Evolutionary conservation across 1,139 yeast genomes (phyloP).

Genomic region (Yamadazyma membranifaciens): DNA sequence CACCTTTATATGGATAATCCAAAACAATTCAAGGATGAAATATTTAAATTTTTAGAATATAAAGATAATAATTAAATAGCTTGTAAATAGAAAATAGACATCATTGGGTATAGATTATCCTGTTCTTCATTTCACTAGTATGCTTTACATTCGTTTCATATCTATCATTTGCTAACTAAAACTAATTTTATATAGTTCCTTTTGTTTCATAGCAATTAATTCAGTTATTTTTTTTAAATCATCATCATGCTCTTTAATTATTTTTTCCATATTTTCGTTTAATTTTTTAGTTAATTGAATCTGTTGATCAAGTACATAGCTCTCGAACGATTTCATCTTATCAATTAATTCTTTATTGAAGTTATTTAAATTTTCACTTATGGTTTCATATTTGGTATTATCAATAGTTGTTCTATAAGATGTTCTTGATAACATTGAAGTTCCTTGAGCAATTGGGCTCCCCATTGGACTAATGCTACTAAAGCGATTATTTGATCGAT

Average conservation of each 20-base stretch:
- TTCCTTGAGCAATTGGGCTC: slow-evolving; percentile 2
- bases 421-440: not conserved
- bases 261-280: slow-evolving; percentile 13
- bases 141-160: too few relatives aligned
- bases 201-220: slow-evolving; percentile 10
- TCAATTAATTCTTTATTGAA: slow-evolving; percentile 11
- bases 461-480: not conserved
- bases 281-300: slow-evolving; percentile 15
- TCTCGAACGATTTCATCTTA: slow-evolving; percentile 17
- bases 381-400: slow-evolving; percentile 3
- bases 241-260: slow-evolving; percentile 11
- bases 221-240: slow-evolving; percentile 11
- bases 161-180: slow-evolving; percentile 1
- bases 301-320: slow-evolving; percentile 12
- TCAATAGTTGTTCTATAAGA: not conserved
- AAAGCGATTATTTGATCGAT: not conserved
- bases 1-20: slow-evolving; percentile 79
- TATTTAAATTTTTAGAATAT: slow-evolving; percentile 39
- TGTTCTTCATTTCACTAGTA: not conserved
- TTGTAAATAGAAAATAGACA: not conserved
- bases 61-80: slow-evolving; percentile 1
- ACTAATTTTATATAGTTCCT: slow-evolving; percentile 8
- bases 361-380: slow-evolving; percentile 5
- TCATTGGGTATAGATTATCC: not conserved
- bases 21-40: slow-evolving; percentile 26